Conservation (phyloP, 306 rosid genomes). For the Amphicarpaea edgeworthii region DNA sequence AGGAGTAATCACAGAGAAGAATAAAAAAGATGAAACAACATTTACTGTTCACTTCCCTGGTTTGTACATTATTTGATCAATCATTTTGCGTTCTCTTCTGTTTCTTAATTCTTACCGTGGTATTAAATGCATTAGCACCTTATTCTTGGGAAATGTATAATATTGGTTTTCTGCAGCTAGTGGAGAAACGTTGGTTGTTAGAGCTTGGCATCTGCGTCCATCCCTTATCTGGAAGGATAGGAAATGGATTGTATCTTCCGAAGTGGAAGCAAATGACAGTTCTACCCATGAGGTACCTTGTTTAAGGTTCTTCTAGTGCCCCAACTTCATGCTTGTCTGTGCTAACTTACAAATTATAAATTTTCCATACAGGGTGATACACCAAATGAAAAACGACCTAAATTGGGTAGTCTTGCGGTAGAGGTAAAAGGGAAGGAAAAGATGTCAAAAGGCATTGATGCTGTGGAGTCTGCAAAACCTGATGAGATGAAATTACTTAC, state of each 20-base stretch:
- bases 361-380: conserved; percentile 73
- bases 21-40: conserved; percentile 76
- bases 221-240: conserved; percentile 94
- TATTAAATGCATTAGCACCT: neutral
- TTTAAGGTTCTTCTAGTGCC: conserved; percentile 35
- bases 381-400: conserved; percentile 85
- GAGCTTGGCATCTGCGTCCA: conserved; percentile 95
- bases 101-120: conserved; percentile 26
- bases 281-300: conserved; percentile 68
- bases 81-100: neutral
- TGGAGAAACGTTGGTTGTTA: conserved; percentile 79
- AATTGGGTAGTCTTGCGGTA: conserved; percentile 60
- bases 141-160: conserved; percentile 27
- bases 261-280: conserved; percentile 53
- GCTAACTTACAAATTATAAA: conserved; percentile 42
- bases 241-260: conserved; percentile 77
- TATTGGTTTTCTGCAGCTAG: conserved; percentile 61
- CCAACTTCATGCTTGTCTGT: conserved; percentile 36
- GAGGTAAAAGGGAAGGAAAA: conserved; percentile 72
- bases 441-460: conserved; percentile 49
- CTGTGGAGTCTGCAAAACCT: conserved; percentile 54
- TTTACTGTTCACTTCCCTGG: conserved; percentile 87
- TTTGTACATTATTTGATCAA: conserved; percentile 38
- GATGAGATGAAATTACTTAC: conserved; percentile 61
- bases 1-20: conserved; percentile 86